Conservation (phyloP, 2,329 filamentous ascomycete species). For the Metarhizium rileyi region DNA sequence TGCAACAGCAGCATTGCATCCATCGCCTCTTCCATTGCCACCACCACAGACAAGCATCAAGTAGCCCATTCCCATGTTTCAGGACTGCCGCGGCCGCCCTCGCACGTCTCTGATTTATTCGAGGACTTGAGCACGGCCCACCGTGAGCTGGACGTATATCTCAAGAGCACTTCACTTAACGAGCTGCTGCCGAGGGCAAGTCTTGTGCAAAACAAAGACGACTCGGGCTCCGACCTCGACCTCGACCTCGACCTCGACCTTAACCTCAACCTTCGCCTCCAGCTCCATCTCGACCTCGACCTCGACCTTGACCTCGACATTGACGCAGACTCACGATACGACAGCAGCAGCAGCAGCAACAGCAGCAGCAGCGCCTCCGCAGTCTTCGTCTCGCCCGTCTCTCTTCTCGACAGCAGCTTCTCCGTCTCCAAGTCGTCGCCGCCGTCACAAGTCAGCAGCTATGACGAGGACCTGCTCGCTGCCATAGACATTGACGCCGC, state of each 20-base stretch:
- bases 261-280: not conserved
- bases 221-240: not conserved
- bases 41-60: no score
- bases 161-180: slow-evolving; percentile 1
- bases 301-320: not conserved
- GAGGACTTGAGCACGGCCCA: slow-evolving; percentile 9
- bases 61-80: not conserved
- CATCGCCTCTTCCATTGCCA: no score
- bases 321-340: slow-evolving; percentile 5
- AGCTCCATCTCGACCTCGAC: not conserved
- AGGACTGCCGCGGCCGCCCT: not conserved
- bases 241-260: slow-evolving; percentile 2
- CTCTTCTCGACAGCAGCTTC: not conserved
- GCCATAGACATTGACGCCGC: slow-evolving; percentile 9
- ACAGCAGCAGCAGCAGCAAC: not conserved
- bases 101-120: slow-evolving; percentile 9
- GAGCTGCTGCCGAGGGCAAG: not conserved
- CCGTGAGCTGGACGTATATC: slow-evolving; percentile 9
- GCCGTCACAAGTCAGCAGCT: slow-evolving; percentile 5
- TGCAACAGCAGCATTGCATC: no score
- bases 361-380: not conserved
- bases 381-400: not conserved
- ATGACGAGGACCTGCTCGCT: slow-evolving; percentile 5
- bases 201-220: not conserved
- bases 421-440: not conserved